Evolutionary conservation across 352 stramenopile species (phyloP).

Genomic region (Phytophthora brassicae): DNA sequence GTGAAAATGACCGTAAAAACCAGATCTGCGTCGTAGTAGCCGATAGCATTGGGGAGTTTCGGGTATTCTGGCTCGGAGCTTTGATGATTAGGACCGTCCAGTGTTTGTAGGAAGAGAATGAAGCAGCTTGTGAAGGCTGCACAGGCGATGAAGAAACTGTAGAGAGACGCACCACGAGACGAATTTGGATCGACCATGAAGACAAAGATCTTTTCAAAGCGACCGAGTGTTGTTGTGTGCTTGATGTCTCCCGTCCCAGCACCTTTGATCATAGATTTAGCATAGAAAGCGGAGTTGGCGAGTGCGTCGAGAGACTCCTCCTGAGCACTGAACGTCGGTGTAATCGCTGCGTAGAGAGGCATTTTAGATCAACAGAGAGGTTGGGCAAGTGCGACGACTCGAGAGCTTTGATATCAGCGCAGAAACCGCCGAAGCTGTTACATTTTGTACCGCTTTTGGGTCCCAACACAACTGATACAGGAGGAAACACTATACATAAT

Average conservation of each 20-base stretch:
- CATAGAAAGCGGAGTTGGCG: conserved; percentile 55
- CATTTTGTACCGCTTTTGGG: not conserved
- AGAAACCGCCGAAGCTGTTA: conserved; percentile 25
- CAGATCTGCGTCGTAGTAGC: conserved; percentile 64
- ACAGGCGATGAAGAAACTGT: conserved; percentile 71
- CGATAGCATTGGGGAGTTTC: conserved; percentile 41
- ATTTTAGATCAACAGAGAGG: conserved; percentile 28
- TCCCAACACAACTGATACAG: no score
- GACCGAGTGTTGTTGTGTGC: conserved; percentile 47
- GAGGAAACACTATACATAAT: not conserved
- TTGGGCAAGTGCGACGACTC: not conserved
- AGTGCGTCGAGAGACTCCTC: conserved; percentile 58
- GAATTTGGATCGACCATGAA: conserved; percentile 79
- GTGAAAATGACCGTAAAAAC: conserved; percentile 80
- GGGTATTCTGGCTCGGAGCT: conserved; percentile 69
- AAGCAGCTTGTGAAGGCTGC: conserved; percentile 71
- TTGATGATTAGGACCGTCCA: conserved; percentile 74
- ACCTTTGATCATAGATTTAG: conserved; percentile 40
- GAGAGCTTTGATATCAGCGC: not conserved
- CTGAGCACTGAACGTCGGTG: conserved; percentile 58
- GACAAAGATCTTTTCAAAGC: conserved; percentile 62
- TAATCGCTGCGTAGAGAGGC: conserved; percentile 61
- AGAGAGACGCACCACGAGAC: conserved; percentile 60
- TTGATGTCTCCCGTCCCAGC: conserved; percentile 33
- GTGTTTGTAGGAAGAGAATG: conserved; percentile 74